phyloP scores from a whole-genome alignment of 2,329 filamentous ascomycete genomes.

The Plenodomus biglobosus region DNA sequence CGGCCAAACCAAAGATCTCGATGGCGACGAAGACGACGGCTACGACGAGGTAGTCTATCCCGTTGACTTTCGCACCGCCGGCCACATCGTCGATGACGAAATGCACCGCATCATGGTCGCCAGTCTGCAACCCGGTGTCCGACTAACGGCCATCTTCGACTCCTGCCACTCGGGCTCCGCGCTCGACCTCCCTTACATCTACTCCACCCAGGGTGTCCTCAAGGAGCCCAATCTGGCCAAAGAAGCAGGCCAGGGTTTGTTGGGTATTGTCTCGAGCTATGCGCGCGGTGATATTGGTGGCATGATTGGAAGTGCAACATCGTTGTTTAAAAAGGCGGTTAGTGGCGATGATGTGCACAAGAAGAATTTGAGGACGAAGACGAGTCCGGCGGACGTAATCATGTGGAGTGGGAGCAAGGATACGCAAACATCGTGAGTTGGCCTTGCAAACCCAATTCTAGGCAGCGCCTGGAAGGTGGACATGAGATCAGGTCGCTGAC shows the following conservation, averaged over 20 bases:
- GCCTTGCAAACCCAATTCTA: background rate
- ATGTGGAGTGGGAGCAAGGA: conserved; percentile 99
- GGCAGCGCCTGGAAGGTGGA: background rate
- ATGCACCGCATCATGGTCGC: conserved; percentile 80
- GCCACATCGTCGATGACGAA: conserved; percentile 81
- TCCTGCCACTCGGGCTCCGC: conserved; percentile 79
- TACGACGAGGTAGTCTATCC: conserved; percentile 85
- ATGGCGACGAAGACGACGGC: conserved; percentile 79
- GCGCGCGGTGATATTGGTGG: conserved; percentile 79
- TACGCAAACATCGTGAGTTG: conserved; percentile 81
- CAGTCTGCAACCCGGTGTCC: conserved; percentile 77
- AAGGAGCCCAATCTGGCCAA: conserved; percentile 81
- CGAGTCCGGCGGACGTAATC: conserved; percentile 90
- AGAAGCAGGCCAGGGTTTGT: conserved; percentile 72
- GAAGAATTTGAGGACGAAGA: conserved; percentile 83
- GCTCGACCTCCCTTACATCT: conserved; percentile 76
- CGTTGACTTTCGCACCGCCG: conserved; percentile 76
- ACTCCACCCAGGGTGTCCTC: conserved; percentile 76
- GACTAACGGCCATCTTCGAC: conserved; percentile 79
- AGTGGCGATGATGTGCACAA: conserved; percentile 77
- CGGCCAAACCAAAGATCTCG: conserved; percentile 76
- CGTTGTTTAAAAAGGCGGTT: conserved; percentile 84
- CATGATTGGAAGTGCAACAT: conserved; percentile 77
- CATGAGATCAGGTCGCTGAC: conserved; percentile 6
- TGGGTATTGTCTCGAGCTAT: conserved; percentile 74